Evolutionary conservation across 2,329 filamentous ascomycete species (phyloP), one percentile per base, ranked within the genome.

Genomic region (Madurella mycetomatis): DNA sequence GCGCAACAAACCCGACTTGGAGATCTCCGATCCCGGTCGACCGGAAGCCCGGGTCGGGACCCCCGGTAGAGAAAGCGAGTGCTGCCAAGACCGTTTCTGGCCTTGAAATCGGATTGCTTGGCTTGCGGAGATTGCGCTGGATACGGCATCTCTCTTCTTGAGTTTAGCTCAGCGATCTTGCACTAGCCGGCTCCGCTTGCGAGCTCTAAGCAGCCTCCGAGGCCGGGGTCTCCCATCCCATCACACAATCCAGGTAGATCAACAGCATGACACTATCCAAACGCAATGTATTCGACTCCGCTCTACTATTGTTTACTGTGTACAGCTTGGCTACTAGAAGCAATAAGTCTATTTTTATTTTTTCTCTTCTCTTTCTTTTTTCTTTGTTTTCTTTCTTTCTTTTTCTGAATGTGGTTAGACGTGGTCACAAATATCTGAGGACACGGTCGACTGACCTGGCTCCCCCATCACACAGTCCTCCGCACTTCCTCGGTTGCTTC

Each of bases 41-140:
- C 15, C 11, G 44, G 31, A 4, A 16, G 31, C 43, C 47, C 42
- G 48, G 31, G 9, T 49, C 49, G 53, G 25, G 53, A 52, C 44
- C 41, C 11, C 49, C 49, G 43, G 19, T 51, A 13, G 32, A 19
- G 17, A 18, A 9, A 12, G 19, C 7, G n/a, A 19, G 15, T 2
- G 16, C 8, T 41, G 53, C 53, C 53, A 55, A 55, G 49, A 40
- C 49, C 53, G 53, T 37, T 31, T 34, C 40, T 49, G 44, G 54
- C 49, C 49, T 25, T 25, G 54, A 41, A 12, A 37, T 11, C 11
- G 11, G 34, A 9, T 11, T 37, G 4, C 13, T 37, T 37, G 34
- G 34, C 34, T 37, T 37, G 34, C 11, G 34, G 34, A 37, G 31
- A 37, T 37, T 4, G 34, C 25, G 25, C 25, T 25, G 25, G 37